Evolutionary conservation across 257 asterid genomes (phyloP), one percentile per base, ranked within the genome.

Genomic region (Solanum acaule): DNA sequence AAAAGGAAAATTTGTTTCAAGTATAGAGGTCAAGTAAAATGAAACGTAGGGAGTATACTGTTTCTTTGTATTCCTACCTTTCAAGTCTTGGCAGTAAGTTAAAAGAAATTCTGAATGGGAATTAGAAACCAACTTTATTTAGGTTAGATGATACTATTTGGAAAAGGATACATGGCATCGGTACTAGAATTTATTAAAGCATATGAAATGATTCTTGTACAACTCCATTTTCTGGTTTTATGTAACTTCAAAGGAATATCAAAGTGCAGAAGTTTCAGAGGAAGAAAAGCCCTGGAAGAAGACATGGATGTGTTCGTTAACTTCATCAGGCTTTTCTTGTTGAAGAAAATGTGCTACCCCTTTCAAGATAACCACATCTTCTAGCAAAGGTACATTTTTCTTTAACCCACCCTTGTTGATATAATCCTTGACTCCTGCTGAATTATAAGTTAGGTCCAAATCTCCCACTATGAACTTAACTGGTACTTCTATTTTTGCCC

Each of bases 381-480:
- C 88, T 46, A 87, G 67, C 85, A 88, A 61, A 4, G 91, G 90
- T 25, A 88, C 91, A 56, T 61, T 23, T 40, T 68, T 85, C 90
- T 90, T 59, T 2, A 88, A 85, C 29, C 87, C 88, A 12, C 89
- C 92, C 31, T 73, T 88, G 81, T 90, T 73, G 61, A 90, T 59
- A 72, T 88, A 88, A 6, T 11, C 61, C 63, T 88, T 56, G 5
- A 72, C 52, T 31, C 87, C 89, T 34, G 42, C 35, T 31, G 38
- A 10, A 38, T 88, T 63, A 78, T 88, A 90, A 23, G 81, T 83
- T 31, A 71, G 35, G 89, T 90, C 91, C n/a, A 77, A 52, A 11
- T 90, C 86, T 34, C 91, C 91, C 12, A 87, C 85, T 7, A 90
- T 83, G 46, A 85, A 79, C 85, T 90, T 88, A 42, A 88, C 87